Base-by-base conservation (phyloP, 2,329 filamentous ascomycete genomes). In the Penicillium expansum region DNA sequence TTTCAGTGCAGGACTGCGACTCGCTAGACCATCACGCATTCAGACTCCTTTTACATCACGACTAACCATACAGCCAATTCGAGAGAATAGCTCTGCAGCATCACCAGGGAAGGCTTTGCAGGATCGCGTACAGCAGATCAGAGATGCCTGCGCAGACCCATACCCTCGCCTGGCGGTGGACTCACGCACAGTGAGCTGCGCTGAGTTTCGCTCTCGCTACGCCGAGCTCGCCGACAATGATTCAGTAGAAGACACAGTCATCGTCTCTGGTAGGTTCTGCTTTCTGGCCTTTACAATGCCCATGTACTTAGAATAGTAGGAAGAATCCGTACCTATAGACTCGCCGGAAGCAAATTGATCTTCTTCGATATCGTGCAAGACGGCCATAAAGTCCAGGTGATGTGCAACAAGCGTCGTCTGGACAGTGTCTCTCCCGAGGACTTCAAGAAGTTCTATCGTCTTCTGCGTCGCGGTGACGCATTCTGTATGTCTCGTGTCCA, bases 281-380 rank as follows among this genome's bases (percentile, higher is more conserved):
- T 59, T 60, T 60, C 61, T 56, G 56, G 56, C 42, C 48, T 43
- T 59, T 54, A 56, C 55, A 49, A 58, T 42, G 47, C 58, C 60
- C 52, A 57, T 69, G 68, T 73, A 71, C 71, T 75, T 77, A 80
- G 73, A 69, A 66, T 70, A 70, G 71, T 78, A 87, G 91, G 92
- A 74, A 91, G 91, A 71, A 82, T 96, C 61, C 81, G 82, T 67
- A 86, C 86, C 45, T 83, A 89, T 69, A 89, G 91, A 60, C 80
- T 84, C 47, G 83, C 86, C 53, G 87, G 92, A 63, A 87, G 85
- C 65, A 91, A 89, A 75, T 85, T 99, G 65, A 80, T 91, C 61
- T 99, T 99, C 74, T 74, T 97, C 63, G 89, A 94, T 74, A 77
- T 97, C 48, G 80, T 86, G 64, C 86, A 91, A 71, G 86, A 91